phyloP scores from a whole-genome alignment of 2,329 filamentous ascomycete species.

The Verticillium dahliae region DNA sequence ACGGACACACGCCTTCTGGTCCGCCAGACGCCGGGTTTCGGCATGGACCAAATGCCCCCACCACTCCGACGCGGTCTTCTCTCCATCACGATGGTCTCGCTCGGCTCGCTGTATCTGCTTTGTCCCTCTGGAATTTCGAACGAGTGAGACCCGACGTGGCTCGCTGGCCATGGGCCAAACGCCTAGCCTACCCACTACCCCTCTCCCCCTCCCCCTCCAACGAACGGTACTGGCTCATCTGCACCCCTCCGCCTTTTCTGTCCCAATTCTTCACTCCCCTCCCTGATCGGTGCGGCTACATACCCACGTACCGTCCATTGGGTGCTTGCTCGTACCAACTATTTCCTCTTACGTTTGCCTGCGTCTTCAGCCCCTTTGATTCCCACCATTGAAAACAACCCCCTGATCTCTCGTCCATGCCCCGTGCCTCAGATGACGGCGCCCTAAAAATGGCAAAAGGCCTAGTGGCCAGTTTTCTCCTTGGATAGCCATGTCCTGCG shows the following conservation, averaged over 20 bases:
- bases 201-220: not conserved
- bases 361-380: not conserved
- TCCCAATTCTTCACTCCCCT: not conserved
- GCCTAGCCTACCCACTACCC: not conserved
- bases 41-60: not conserved
- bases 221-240: not conserved
- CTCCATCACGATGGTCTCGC: not conserved
- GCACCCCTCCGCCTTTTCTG: not conserved
- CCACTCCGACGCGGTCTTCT: not conserved
- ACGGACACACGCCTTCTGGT: not conserved
- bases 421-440: not conserved
- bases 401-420: not conserved
- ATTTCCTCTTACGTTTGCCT: constrained; percentile 2
- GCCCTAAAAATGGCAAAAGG: not conserved
- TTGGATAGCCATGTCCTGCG: not conserved
- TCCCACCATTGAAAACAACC: constrained; percentile 2
- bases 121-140: not conserved
- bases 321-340: not conserved
- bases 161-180: not conserved
- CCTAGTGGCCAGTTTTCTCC: not conserved
- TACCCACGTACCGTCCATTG: not conserved
- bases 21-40: not conserved
- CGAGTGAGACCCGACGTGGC: not conserved
- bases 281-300: not conserved
- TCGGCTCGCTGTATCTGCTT: not conserved